These are phyloP conservation scores for Misopates orontium DNA, from an alignment of 257 asterid species.

Conservation along the genomic window DNA sequence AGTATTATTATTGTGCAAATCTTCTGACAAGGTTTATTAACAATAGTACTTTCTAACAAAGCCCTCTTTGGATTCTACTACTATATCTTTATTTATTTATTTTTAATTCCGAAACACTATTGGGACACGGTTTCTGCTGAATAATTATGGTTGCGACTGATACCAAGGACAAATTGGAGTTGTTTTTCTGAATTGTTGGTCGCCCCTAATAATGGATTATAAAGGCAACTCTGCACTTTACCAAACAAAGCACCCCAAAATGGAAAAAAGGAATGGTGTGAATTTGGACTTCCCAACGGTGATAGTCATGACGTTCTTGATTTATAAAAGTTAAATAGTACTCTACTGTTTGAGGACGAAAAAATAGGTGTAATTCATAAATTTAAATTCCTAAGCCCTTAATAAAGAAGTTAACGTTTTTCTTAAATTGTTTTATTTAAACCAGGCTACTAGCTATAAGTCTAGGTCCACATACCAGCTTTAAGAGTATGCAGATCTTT, in stretches of 20 bases:
- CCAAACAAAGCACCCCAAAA: conserved; percentile 18
- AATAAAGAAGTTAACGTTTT: no score
- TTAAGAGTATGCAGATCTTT: no score
- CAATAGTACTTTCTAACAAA: no score
- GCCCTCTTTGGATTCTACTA: no score
- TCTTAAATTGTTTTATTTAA: no score
- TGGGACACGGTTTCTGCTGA: conserved; percentile 31
- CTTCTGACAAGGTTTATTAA: no score
- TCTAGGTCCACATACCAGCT: no score
- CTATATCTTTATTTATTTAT: background rate
- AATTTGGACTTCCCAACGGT: background rate
- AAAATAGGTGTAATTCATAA: no score
- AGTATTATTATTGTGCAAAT: no score
- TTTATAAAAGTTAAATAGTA: background rate
- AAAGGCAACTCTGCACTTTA: conserved; percentile 5
- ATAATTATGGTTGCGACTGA: background rate
- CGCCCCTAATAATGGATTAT: conserved; percentile 35
- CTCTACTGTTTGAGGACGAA: no score
- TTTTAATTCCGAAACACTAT: conserved; percentile 14
- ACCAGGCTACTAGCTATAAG: no score
- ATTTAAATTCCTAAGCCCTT: no score
- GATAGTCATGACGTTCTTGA: background rate
- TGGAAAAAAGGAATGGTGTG: background rate
- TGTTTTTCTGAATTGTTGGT: conserved; percentile 27
- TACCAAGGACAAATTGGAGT: conserved; percentile 11